Evolutionary conservation across 2,329 filamentous ascomycete species (phyloP).

Genomic region (Verticillium nonalfalfae): DNA sequence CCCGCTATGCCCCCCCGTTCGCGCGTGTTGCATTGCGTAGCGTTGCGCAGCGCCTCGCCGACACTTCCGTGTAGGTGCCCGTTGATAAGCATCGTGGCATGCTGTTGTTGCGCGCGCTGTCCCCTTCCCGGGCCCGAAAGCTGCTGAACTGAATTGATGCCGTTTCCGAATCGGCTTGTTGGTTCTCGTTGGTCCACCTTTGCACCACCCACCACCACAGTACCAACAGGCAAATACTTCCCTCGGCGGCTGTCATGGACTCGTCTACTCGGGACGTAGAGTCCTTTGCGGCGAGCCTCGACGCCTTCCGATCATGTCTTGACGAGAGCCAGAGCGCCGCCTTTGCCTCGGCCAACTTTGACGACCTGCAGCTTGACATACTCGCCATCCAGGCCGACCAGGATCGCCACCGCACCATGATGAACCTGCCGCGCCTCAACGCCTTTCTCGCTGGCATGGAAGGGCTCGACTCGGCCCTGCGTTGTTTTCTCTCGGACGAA

Average conservation of each 20-base stretch:
- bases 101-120: neutral
- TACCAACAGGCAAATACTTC: no score
- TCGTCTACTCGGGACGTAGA: neutral
- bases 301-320: conserved; percentile 10
- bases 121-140: neutral
- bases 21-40: neutral
- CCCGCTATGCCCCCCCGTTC: neutral
- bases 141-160: neutral
- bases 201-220: no score
- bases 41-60: neutral
- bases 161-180: neutral
- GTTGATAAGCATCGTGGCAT: neutral
- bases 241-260: neutral
- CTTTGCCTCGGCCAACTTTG: conserved; percentile 11
- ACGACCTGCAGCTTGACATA: conserved; percentile 16
- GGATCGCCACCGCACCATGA: conserved; percentile 16
- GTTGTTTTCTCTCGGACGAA: conserved; percentile 2
- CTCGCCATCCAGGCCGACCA: conserved; percentile 16
- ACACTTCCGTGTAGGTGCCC: neutral
- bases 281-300: conserved; percentile 2
- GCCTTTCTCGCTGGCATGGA: conserved; percentile 15
- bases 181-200: neutral
- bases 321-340: conserved; percentile 8
- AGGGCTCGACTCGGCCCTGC: conserved; percentile 9
- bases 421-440: conserved; percentile 19